phyloP scores from a whole-genome alignment of 2,329 filamentous ascomycete species.

The Arthrinium puccinioides region DNA sequence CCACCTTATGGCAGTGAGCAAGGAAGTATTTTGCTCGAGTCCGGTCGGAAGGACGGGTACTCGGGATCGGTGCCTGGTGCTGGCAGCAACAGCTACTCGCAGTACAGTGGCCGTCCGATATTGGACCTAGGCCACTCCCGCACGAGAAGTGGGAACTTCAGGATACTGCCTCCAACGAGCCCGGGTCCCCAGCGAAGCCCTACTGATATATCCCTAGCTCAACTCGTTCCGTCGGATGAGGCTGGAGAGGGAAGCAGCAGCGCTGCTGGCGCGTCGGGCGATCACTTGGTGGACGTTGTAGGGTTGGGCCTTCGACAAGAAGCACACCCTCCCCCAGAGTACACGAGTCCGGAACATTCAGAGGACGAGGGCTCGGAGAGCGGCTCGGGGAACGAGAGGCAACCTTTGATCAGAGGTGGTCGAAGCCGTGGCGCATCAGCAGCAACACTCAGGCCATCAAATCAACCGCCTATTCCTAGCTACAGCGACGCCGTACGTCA shows the following conservation, averaged over 20 bases:
- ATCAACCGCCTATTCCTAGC: slow-evolving; percentile 66
- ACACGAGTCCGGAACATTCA: slow-evolving; percentile 58
- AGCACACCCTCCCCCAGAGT: slow-evolving; percentile 62
- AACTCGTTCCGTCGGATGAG: slow-evolving; percentile 65
- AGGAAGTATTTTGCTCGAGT: slow-evolving; percentile 89
- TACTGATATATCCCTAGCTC: slow-evolving; percentile 91
- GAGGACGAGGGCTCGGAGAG: slow-evolving; percentile 48
- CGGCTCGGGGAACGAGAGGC: slow-evolving; percentile 50
- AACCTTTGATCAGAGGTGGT: slow-evolving; percentile 42
- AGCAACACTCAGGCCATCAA: slow-evolving; percentile 27
- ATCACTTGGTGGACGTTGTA: slow-evolving; percentile 28
- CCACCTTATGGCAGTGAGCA: slow-evolving; percentile 96
- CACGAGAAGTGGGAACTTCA: slow-evolving; percentile 70
- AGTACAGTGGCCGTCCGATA: slow-evolving; percentile 31
- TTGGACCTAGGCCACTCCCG: slow-evolving; percentile 61
- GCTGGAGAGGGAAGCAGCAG: slow-evolving; percentile 61
- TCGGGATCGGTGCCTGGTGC: slow-evolving; percentile 32
- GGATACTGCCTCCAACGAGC: slow-evolving; percentile 69
- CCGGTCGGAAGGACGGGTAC: slow-evolving; percentile 61
- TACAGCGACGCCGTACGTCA: slow-evolving; percentile 69
- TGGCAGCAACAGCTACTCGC: slow-evolving; percentile 34
- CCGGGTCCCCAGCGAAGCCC: slow-evolving; percentile 86
- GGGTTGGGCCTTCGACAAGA: slow-evolving; percentile 46
- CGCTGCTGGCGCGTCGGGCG: slow-evolving; percentile 23
- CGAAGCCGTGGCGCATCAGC: slow-evolving; percentile 44